A percentile compares a stretch with the other conserved stretches of the same genome.
phyloP scores from a whole-genome alignment of 768 basidiomycete genomes.

The Nidula microcarpa region DNA sequence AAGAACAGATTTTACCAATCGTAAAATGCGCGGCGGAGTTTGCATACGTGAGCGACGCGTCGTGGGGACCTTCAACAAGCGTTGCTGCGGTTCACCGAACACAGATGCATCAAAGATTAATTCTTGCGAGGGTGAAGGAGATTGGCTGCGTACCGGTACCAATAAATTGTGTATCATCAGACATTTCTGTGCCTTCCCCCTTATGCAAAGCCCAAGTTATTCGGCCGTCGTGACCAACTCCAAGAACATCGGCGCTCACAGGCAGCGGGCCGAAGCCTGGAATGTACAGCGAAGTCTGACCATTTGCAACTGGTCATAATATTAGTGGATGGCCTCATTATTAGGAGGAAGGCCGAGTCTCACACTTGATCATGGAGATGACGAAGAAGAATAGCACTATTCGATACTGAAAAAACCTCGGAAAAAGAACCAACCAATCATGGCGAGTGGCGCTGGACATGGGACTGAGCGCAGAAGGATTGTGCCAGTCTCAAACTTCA shows the following conservation, averaged over 20 bases:
- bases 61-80: constrained; percentile 37
- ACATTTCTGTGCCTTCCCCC: constrained; percentile 28
- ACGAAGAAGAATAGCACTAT: not conserved
- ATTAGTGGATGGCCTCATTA: no score
- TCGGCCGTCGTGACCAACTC: constrained; percentile 33
- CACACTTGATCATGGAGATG: no score
- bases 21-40: constrained; percentile 18
- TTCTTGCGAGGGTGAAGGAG: no score
- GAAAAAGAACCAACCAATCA: not conserved
- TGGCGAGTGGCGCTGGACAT: not conserved
- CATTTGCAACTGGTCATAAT: not conserved
- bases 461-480: no score
- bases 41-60: constrained; percentile 33
- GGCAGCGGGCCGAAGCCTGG: constrained; percentile 44
- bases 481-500: no score
- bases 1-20: constrained; percentile 16
- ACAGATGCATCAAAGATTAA: no score
- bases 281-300: constrained; percentile 35
- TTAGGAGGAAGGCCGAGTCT: no score
- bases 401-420: not conserved
- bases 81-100: no score
- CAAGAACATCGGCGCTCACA: constrained; percentile 35
- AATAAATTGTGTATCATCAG: constrained; percentile 23
- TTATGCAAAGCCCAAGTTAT: constrained; percentile 39
- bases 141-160: constrained; percentile 38